Evolutionary conservation across 352 stramenopile genomes (phyloP), one percentile per base, ranked within the genome.

Genomic region (Pythium plurisporium): DNA sequence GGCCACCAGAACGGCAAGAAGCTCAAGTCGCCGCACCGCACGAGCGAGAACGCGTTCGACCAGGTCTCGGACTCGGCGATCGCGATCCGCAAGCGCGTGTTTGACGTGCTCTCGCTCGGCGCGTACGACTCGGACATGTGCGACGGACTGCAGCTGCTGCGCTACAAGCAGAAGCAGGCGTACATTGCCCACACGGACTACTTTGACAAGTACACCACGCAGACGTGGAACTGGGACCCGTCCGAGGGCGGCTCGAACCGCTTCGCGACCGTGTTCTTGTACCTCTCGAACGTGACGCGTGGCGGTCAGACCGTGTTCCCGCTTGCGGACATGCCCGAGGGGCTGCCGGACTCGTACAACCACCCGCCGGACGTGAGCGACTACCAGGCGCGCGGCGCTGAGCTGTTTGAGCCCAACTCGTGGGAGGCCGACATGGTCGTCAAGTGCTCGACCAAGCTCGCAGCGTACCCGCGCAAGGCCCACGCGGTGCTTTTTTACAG

Each of bases 401-500:
- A 74, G 20, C 73, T 94, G 23, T 94, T 94, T 54, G 78, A 87
- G 41, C 54, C 63, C 12, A 69, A 70, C 14, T 79, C 67, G 38
- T 91, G 77, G 79, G 79, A 94, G 64, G 68, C 76, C 26, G 78
- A 91, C 43, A 91, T 91, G 79, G 77, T 91, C 25, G 62, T 69
- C 15, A 82, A 89, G 58, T 94, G 83, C 68, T 78, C 76, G 7
- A 87, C 76, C 33, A 88, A 89, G 60, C 67, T 94, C 34, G 81
- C 81, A 14, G 76, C 76, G 50, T 91, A 91, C 64, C 83, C 83
- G 11, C 76, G 68, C 50, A 94, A 94, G 58, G 92, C 89, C 25
- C 86, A 96, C 49, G 95, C 96, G 3, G 76, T 99, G n/a, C 70
- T 99, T 7, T 99, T 99, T 77, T 99, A 99, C 82, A 97, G 79